Evolutionary conservation across 2,329 filamentous ascomycete species (phyloP), one percentile per base, ranked within the genome.

Genomic region (Cryphonectria japonica): DNA sequence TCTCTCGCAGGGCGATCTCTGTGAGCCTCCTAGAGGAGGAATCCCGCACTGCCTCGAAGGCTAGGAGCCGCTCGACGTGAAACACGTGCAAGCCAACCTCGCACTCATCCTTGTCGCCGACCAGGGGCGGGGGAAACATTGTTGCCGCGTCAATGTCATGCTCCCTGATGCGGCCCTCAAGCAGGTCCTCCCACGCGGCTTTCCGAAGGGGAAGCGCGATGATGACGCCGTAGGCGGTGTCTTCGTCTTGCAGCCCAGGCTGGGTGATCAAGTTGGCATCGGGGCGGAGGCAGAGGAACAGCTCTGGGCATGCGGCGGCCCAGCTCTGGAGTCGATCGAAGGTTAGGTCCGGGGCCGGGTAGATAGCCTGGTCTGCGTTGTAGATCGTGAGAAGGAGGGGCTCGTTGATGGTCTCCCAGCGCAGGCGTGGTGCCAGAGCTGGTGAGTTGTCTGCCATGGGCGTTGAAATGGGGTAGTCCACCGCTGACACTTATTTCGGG

Each of bases 281-380:
- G 59, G 29, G 52, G 4, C 62, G 66, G 46, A 72, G 63, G 43
- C 57, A 62, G n/a, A 71, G 65, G 34, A 43, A 61, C 1, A 72
- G 39, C 4, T 71, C 71, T 0, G 69, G 71, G 41, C 66, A 71
- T 26, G 69, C n/a, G 13, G 11, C 22, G 50, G 43, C 43, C 71
- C 71, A 72, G 66, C 66, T 57, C 39, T n/a, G 65, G 66, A 72
- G 62, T 26, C 63, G 71, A n/a, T 59, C n/a, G 34, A 64, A 57
- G 3, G 62, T 71, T 0, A 72, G 62, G 16, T 43, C 41, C 19
- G 71, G 71, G 1, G 71, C 69, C 2, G 69, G 71, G 34, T 72
- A 72, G 34, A 72, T 72, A n/a, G 66, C 69, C 59, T 72, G 71
- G 46, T 72, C 71, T 3, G 59, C 52, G 26, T 52, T n/a, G 69